A percentile compares a stretch with the other conserved stretches of the same genome.
These are phyloP conservation scores for Colletotrichum sp. DNA, from an alignment of 2,329 filamentous ascomycete genomes.

Conservation along the genomic window DNA sequence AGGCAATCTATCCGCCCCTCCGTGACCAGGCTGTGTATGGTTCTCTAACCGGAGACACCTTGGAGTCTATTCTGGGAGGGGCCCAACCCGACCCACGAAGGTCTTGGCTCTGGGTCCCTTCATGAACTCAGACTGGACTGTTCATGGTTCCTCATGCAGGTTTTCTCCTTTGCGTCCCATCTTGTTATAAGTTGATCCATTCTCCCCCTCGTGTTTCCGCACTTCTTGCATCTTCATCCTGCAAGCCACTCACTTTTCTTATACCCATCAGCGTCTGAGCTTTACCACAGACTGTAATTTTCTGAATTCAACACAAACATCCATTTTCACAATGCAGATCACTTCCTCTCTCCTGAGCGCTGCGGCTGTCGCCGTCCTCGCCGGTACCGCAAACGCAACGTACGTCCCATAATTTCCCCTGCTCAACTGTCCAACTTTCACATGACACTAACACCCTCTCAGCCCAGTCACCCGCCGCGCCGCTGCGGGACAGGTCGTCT, in stretches of 20 bases:
- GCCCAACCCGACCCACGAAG: background rate
- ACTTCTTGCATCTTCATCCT: background rate
- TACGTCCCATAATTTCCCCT: background rate
- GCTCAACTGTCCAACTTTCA: background rate
- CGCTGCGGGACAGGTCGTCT: conserved; percentile 3
- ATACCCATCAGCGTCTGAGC: background rate
- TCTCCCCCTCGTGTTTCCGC: background rate
- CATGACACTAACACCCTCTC: background rate
- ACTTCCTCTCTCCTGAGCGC: conserved; percentile 4
- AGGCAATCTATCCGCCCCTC: background rate
- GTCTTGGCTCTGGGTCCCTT: conserved; percentile 10
- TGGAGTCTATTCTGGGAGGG: conserved; percentile 13
- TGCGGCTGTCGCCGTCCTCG: background rate
- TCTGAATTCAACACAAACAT: background rate
- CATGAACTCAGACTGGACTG: background rate
- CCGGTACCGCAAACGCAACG: conserved; percentile 5
- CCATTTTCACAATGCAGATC: background rate
- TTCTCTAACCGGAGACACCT: background rate
- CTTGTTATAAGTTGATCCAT: conserved; percentile 1
- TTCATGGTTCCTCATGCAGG: background rate
- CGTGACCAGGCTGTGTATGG: background rate
- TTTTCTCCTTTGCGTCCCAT: background rate
- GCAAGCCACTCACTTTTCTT: background rate
- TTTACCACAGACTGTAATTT: background rate
- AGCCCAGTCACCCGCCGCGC: conserved; percentile 10